Evolutionary conservation across 768 basidiomycete genomes (phyloP).

Genomic region (Myochromella boudieri): DNA sequence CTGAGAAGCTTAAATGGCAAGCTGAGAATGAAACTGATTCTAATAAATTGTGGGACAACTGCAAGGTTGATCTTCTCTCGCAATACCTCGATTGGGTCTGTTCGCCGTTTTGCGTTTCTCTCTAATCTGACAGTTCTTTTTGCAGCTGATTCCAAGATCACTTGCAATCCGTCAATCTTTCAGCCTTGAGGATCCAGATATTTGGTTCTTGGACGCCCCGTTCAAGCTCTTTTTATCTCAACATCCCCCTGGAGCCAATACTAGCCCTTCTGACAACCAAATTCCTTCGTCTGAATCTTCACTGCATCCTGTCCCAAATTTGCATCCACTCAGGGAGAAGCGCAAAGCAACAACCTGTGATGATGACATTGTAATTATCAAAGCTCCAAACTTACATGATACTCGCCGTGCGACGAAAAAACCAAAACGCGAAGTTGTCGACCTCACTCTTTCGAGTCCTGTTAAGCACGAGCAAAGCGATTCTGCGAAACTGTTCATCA

Average conservation of each 20-base stretch:
- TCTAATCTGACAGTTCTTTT: background rate
- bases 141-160: background rate
- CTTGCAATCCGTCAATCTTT: background rate
- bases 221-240: background rate
- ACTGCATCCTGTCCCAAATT: too few relatives aligned
- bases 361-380: too few relatives aligned
- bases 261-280: too few relatives aligned
- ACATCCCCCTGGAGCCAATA: background rate
- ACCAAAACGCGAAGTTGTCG: too few relatives aligned
- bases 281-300: too few relatives aligned
- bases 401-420: too few relatives aligned
- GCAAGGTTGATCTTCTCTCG: background rate
- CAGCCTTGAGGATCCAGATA: background rate
- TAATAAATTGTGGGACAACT: background rate
- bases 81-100: background rate
- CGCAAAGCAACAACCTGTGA: too few relatives aligned
- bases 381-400: too few relatives aligned
- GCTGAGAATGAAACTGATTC: background rate
- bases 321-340: too few relatives aligned
- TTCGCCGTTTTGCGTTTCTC: background rate
- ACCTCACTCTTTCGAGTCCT: too few relatives aligned
- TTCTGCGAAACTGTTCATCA: too few relatives aligned
- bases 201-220: background rate
- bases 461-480: too few relatives aligned
- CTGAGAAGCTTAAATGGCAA: background rate